Percentiles rank a stretch among this genome's conserved stretches.
These are phyloP conservation scores for Quercus gilva DNA, from an alignment of 306 rosid species.

Conservation along the genomic window DNA sequence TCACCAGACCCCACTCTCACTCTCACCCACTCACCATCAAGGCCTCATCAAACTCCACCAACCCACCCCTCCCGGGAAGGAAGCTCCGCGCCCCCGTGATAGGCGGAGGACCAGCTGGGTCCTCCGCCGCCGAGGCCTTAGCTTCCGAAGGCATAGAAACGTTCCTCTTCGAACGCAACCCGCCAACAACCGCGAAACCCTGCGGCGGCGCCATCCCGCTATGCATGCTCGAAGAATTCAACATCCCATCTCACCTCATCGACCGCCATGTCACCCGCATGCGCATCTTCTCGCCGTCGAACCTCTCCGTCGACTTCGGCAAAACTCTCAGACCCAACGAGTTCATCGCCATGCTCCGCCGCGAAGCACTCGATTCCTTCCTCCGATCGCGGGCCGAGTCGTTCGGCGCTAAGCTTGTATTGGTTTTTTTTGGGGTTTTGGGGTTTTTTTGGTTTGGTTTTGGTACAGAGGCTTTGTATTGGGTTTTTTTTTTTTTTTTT, in stretches of 20 bases:
- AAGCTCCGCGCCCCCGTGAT: conserved; percentile 87
- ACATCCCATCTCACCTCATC: conserved; percentile 68
- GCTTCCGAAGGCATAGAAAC: conserved; percentile 79
- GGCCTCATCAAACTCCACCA: conserved; percentile 30
- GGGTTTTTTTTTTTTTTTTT: no score
- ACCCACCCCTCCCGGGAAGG: conserved; percentile 52
- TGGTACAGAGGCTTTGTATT: no score
- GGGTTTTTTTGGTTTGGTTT: no score
- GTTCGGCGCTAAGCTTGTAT: conserved; percentile 52
- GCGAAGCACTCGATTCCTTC: conserved; percentile 84
- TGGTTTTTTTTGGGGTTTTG: no score
- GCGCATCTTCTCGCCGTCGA: conserved; percentile 86
- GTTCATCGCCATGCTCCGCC: conserved; percentile 92
- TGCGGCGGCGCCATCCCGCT: conserved; percentile 98
- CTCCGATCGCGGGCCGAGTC: conserved; percentile 76
- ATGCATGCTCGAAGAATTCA: conserved; percentile 86
- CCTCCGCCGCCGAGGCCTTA: conserved; percentile 86
- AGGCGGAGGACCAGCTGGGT: conserved; percentile 91
- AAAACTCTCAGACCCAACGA: conserved; percentile 66
- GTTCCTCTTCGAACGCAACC: conserved; percentile 71
- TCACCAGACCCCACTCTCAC: background rate
- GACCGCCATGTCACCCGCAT: conserved; percentile 75
- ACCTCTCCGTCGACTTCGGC: conserved; percentile 83
- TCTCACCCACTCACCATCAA: conserved; percentile 12
- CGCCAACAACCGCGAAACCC: conserved; percentile 70